These are phyloP conservation scores for Reticulascus tulasneorum DNA, from an alignment of 2,329 filamentous ascomycete species.

Conservation along the genomic window DNA sequence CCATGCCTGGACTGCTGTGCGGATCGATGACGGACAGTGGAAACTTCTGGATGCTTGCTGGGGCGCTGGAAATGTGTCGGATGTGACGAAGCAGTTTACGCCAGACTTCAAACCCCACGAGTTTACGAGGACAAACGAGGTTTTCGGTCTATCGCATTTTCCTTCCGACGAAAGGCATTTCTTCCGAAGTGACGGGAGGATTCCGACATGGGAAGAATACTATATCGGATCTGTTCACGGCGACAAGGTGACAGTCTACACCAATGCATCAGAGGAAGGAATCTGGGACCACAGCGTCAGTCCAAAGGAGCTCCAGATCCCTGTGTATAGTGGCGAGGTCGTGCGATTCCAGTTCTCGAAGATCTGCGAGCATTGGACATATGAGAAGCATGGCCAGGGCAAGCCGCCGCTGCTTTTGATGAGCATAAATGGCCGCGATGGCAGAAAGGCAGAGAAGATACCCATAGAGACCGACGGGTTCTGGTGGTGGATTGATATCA, in stretches of 20 bases:
- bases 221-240: slow-evolving; percentile 55
- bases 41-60: slow-evolving; percentile 90
- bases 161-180: slow-evolving; percentile 66
- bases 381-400: slow-evolving; percentile 62
- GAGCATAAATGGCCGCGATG: slow-evolving; percentile 61
- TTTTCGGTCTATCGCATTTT: slow-evolving; percentile 79
- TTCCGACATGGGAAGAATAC: slow-evolving; percentile 78
- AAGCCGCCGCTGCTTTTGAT: slow-evolving; percentile 68
- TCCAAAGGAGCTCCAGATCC: slow-evolving; percentile 57
- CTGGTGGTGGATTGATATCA: slow-evolving; percentile 78
- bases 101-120: slow-evolving; percentile 62
- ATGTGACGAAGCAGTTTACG: slow-evolving; percentile 52
- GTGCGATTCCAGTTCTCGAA: slow-evolving; percentile 79
- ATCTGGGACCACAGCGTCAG: slow-evolving; percentile 55
- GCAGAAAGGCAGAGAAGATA: slow-evolving; percentile 62
- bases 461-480: slow-evolving; percentile 74
- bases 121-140: slow-evolving; percentile 64
- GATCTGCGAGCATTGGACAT: slow-evolving; percentile 77
- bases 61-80: slow-evolving; percentile 73
- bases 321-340: slow-evolving; percentile 49
- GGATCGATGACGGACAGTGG: slow-evolving; percentile 83
- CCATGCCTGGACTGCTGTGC: slow-evolving; percentile 93
- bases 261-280: slow-evolving; percentile 43
- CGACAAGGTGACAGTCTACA: slow-evolving; percentile 44
- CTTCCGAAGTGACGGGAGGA: slow-evolving; percentile 68